Percentiles rank a stretch among this genome's conserved stretches.
Evolutionary conservation across 371 early-diverging fungal species (phyloP).

Genomic region (Mucor lusitanicus): DNA sequence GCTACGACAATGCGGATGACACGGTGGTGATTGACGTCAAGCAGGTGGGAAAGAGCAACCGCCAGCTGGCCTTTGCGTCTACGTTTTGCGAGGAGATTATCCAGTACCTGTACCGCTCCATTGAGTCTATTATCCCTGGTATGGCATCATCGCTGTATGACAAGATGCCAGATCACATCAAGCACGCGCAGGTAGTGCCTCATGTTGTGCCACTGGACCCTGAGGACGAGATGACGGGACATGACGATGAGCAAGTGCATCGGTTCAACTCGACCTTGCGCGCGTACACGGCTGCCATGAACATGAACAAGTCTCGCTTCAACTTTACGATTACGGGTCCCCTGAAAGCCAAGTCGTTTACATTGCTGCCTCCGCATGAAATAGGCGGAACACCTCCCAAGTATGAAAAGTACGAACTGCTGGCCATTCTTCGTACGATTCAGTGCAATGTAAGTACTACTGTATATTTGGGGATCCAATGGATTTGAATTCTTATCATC

Average conservation of each 20-base stretch:
- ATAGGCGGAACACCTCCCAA: conserved; percentile 16
- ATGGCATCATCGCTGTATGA: conserved; percentile 13
- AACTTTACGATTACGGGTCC: conserved; percentile 18
- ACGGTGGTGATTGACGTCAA: conserved; percentile 34
- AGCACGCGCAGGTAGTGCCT: conserved; percentile 4
- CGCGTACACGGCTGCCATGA: conserved; percentile 45
- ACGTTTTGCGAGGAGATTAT: conserved; percentile 36
- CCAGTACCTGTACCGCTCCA: conserved; percentile 33
- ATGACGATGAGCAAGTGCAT: conserved; percentile 8
- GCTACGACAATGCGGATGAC: conserved; percentile 34
- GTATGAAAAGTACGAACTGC: conserved; percentile 39
- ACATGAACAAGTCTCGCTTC: conserved; percentile 40
- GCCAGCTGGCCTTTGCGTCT: conserved; percentile 34
- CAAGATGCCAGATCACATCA: conserved; percentile 21
- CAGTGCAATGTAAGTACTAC: conserved; percentile 33
- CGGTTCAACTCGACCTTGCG: conserved; percentile 26
- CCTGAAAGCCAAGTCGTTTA: conserved; percentile 17
- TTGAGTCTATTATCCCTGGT: conserved; percentile 25
- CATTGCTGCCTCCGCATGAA: conserved; percentile 32
- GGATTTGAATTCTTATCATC: no score
- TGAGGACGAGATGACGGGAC: conserved; percentile 18
- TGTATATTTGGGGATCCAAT: no score
- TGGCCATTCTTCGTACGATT: conserved; percentile 35
- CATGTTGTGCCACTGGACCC: conserved; percentile 6
- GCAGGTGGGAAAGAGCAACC: conserved; percentile 21